Percentiles rank a stretch among this genome's conserved stretches.
Evolutionary conservation across 176 grass and related monocot species (phyloP).

Genomic region (Musa schizocarpa): DNA sequence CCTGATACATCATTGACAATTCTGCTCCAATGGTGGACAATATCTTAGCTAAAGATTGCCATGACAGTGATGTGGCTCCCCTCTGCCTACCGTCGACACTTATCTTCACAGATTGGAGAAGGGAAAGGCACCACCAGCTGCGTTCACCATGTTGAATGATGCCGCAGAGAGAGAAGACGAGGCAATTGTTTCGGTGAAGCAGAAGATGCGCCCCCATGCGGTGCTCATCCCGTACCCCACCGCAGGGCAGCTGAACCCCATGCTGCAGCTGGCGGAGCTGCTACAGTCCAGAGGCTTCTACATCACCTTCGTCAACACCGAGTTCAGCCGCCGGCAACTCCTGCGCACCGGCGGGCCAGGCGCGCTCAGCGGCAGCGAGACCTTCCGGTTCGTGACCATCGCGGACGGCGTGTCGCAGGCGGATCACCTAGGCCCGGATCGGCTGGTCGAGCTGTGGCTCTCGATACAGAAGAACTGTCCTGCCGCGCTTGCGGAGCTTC

Average conservation of each 20-base stretch:
- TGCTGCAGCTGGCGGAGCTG: conserved; percentile 18
- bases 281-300: conserved; percentile 11
- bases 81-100: too few relatives aligned
- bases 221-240: conserved; percentile 8
- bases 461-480: not conserved
- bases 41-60: too few relatives aligned
- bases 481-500: not conserved
- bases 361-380: not conserved
- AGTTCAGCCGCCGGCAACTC: not conserved
- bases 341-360: not conserved
- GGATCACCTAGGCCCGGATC: not conserved
- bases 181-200: too few relatives aligned
- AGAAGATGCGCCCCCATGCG: not conserved
- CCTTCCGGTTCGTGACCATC: not conserved
- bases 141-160: too few relatives aligned
- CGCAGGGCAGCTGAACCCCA: conserved; percentile 15
- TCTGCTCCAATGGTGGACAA: too few relatives aligned
- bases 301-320: conserved; percentile 20
- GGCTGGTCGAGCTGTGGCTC: not conserved
- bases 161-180: too few relatives aligned
- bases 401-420: not conserved
- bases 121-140: too few relatives aligned
- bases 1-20: too few relatives aligned
- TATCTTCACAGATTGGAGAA: too few relatives aligned
- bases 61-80: too few relatives aligned